These are phyloP conservation scores for Galium porrigens DNA, from an alignment of 305 asterid genomes.

Conservation along the genomic window DNA sequence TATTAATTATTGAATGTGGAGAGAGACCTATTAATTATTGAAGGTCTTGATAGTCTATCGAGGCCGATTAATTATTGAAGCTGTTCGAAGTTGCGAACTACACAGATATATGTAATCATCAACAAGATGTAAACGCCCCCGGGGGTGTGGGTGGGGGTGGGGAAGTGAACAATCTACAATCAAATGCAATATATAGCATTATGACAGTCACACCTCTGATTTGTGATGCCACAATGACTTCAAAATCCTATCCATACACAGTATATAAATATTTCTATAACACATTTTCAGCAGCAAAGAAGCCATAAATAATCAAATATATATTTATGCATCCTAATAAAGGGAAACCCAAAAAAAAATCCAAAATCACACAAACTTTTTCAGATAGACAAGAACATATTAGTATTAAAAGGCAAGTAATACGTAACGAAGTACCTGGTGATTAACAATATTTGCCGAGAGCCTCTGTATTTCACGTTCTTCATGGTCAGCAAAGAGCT, in stretches of 20 bases:
- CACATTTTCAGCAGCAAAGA: background rate
- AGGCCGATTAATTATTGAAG: background rate
- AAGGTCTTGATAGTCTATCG: no score
- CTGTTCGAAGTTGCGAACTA: background rate
- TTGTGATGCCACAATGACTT: background rate
- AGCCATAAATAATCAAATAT: background rate
- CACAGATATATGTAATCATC: background rate
- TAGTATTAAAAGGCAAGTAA: background rate
- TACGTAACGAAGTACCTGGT: slow-evolving; percentile 44
- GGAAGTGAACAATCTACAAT: no score
- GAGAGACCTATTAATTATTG: no score
- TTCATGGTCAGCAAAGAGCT: slow-evolving; percentile 96
- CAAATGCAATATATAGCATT: background rate
- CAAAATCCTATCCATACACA: background rate
- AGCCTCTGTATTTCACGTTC: slow-evolving; percentile 96
- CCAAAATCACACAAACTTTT: background rate
- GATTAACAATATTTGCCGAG: slow-evolving; percentile 87
- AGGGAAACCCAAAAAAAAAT: background rate
- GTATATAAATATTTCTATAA: background rate
- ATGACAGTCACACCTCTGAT: background rate
- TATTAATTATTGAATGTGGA: background rate
- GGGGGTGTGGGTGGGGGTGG: no score
- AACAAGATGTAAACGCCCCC: background rate
- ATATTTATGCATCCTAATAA: background rate
- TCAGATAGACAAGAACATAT: background rate